phyloP scores from a whole-genome alignment of 2,329 filamentous ascomycete genomes.

The Aspergillus texensis region DNA sequence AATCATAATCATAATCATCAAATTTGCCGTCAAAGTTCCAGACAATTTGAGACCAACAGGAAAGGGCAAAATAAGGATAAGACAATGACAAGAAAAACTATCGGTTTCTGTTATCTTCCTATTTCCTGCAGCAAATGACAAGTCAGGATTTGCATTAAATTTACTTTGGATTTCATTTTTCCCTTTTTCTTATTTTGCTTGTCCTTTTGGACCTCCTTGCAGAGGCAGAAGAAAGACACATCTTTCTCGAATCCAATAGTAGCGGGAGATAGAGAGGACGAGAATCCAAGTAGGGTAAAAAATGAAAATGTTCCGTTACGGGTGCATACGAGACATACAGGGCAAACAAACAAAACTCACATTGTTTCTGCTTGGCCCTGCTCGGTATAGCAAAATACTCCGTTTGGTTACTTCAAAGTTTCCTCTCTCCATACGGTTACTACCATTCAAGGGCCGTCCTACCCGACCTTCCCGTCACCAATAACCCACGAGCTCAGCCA shows the following conservation, averaged over 20 bases:
- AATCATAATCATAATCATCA: slow-evolving; percentile 14
- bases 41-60: not conserved
- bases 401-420: slow-evolving; percentile 9
- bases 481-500: slow-evolving; percentile 24
- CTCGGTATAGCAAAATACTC: slow-evolving; percentile 16
- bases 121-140: not conserved
- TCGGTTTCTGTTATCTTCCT: slow-evolving; percentile 8
- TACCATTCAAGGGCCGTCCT: slow-evolving; percentile 19
- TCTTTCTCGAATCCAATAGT: slow-evolving; percentile 2
- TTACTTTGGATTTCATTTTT: not conserved
- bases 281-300: not conserved
- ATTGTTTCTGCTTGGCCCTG: slow-evolving; percentile 9
- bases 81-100: slow-evolving; percentile 12
- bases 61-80: slow-evolving; percentile 8
- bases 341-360: slow-evolving; percentile 12
- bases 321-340: slow-evolving; percentile 13
- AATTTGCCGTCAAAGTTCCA: slow-evolving; percentile 6
- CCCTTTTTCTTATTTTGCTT: not conserved
- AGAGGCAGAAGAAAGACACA: slow-evolving; percentile 9
- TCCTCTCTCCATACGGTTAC: not conserved
- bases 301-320: not conserved
- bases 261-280: not conserved
- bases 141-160: not conserved
- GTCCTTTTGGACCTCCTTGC: slow-evolving; percentile 11
- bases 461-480: slow-evolving; percentile 16